Percentiles rank a stretch among this genome's conserved stretches.
phyloP scores from a whole-genome alignment of 139 green algal genomes.

The Monoraphidium neglectum region DNA sequence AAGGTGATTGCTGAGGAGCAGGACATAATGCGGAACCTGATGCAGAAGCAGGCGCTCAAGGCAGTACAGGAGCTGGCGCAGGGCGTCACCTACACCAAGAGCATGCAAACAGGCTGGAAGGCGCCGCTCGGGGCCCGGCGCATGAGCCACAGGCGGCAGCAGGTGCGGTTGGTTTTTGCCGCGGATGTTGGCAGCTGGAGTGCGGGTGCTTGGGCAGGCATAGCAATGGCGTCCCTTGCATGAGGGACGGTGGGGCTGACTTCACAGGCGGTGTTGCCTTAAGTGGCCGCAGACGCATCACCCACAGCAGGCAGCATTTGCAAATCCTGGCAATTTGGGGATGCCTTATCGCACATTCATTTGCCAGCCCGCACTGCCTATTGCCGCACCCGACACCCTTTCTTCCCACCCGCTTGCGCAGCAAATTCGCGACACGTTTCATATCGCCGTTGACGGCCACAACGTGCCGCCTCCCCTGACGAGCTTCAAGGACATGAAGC shows the following conservation, averaged over 20 bases:
- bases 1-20: constrained; percentile 77
- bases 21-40: constrained; percentile 88
- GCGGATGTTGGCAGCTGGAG: too few relatives aligned
- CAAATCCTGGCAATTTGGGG: too few relatives aligned
- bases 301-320: too few relatives aligned
- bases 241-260: too few relatives aligned
- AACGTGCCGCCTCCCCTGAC: constrained; percentile 89
- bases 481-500: constrained; percentile 79
- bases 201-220: too few relatives aligned
- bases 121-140: constrained; percentile 77
- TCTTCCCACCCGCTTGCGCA: constrained; percentile 19
- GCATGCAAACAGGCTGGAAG: constrained; percentile 93
- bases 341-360: too few relatives aligned
- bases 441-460: constrained; percentile 90
- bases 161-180: constrained; percentile 8
- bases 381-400: constrained; percentile 6
- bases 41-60: constrained; percentile 90
- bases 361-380: too few relatives aligned
- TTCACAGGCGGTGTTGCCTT: too few relatives aligned
- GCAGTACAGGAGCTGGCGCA: constrained; percentile 92
- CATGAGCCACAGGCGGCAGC: constrained; percentile 53
- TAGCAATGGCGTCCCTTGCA: too few relatives aligned
- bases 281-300: too few relatives aligned
- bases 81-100: constrained; percentile 44
- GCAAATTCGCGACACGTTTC: constrained; percentile 81